Percentiles rank a stretch among this genome's conserved stretches.
phyloP scores from a whole-genome alignment of 805 yeast species.

The baker's yeast (Saccharomyces cerevisiae) region DNA sequence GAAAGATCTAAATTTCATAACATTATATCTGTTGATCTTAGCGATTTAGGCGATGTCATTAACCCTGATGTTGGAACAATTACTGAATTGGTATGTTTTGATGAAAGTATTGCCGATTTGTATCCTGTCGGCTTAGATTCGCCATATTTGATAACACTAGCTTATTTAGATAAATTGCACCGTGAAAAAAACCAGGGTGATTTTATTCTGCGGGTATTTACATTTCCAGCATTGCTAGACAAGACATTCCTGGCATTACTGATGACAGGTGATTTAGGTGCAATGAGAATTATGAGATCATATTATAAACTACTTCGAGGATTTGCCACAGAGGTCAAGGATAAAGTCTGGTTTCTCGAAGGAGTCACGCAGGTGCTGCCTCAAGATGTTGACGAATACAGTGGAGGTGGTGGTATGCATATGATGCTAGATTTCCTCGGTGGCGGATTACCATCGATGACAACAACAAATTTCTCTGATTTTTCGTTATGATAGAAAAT shows the following conservation, averaged over 20 bases:
- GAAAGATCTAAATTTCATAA: slow-evolving; percentile 58
- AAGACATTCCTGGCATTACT: slow-evolving; percentile 66
- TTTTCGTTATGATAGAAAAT: slow-evolving; percentile 18
- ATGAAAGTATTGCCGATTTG: slow-evolving; percentile 72
- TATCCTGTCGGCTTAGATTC: slow-evolving; percentile 79
- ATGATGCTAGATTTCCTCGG: slow-evolving; percentile 86
- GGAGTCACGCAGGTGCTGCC: slow-evolving; percentile 86
- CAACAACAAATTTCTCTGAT: slow-evolving; percentile 33
- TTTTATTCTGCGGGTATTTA: slow-evolving; percentile 77
- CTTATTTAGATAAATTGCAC: slow-evolving; percentile 75
- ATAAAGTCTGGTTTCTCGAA: slow-evolving; percentile 87
- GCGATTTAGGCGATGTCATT: slow-evolving; percentile 70
- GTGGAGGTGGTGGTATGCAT: slow-evolving; percentile 88
- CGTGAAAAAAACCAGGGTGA: slow-evolving; percentile 77
- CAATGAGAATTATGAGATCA: slow-evolving; percentile 85
- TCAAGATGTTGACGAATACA: slow-evolving; percentile 82
- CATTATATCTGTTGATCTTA: slow-evolving; percentile 76
- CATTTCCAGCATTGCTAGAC: slow-evolving; percentile 88
- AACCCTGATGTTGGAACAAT: slow-evolving; percentile 21
- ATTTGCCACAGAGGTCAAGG: slow-evolving; percentile 80
- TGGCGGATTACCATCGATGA: slow-evolving; percentile 48
- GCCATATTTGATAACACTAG: slow-evolving; percentile 80
- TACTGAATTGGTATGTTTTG: slow-evolving; percentile 71
- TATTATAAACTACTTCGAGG: slow-evolving; percentile 75
- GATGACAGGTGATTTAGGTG: slow-evolving; percentile 76